Percentiles rank a stretch among this genome's conserved stretches.
Evolutionary conservation across 495 filamentous ascomycete genomes (phyloP).

Genomic region (Aspergillus mulundensis): DNA sequence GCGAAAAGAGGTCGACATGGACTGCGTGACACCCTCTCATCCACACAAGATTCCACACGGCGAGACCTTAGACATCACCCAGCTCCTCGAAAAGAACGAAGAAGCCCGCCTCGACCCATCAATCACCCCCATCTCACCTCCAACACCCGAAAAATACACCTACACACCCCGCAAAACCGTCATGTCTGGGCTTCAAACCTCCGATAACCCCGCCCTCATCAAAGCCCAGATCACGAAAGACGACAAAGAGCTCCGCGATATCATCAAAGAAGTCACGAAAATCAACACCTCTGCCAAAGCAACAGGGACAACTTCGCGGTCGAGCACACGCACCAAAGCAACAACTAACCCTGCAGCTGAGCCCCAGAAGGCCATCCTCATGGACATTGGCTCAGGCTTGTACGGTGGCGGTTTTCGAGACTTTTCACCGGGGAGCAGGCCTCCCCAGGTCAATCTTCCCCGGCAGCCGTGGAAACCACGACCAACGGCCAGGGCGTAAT

Average conservation of each 20-base stretch:
- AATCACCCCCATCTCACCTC: conserved; percentile 51
- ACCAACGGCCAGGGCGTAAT: conserved; percentile 32
- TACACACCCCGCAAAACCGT: conserved; percentile 74
- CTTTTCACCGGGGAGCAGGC: conserved; percentile 24
- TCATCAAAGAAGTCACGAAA: conserved; percentile 55
- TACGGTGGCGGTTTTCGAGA: conserved; percentile 33
- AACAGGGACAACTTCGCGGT: conserved; percentile 7
- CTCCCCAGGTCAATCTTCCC: conserved; percentile 27
- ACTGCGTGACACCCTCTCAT: conserved; percentile 90
- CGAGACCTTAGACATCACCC: conserved; percentile 74
- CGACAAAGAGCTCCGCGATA: conserved; percentile 67
- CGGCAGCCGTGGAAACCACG: conserved; percentile 36
- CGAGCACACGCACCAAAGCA: conserved; percentile 21
- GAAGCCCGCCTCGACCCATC: conserved; percentile 60
- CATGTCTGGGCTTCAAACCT: conserved; percentile 61
- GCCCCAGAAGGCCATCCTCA: conserved; percentile 45
- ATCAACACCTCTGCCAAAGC: conserved; percentile 16
- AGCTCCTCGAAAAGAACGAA: conserved; percentile 66
- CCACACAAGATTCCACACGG: conserved; percentile 73
- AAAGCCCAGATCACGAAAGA: conserved; percentile 78
- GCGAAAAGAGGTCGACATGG: conserved; percentile 96
- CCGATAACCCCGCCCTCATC: conserved; percentile 60
- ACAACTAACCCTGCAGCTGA: conserved; percentile 23
- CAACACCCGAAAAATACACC: conserved; percentile 49
- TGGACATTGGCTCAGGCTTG: conserved; percentile 40